Evolutionary conservation across 179 eudicot genomes (phyloP), one percentile per base, ranked within the genome.

Genomic region (Dionaea muscipula): DNA sequence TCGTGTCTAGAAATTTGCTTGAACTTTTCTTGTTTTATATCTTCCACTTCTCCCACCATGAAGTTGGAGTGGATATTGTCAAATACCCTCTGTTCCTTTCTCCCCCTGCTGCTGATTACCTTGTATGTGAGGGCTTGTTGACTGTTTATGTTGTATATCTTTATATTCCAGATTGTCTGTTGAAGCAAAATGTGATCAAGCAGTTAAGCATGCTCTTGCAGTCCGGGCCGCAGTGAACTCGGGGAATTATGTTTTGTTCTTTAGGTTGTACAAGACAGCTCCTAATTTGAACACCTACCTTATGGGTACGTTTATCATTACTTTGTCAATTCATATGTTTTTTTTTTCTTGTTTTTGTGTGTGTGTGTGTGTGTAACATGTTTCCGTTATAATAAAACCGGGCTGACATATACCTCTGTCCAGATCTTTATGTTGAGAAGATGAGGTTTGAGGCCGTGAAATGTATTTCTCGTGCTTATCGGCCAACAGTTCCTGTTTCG

Each of bases 361-460:
- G n/a, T n/a, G n/a, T n/a, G n/a, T n/a, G n/a, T n/a, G n/a, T n/a
- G n/a, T n/a, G n/a, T n/a, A n/a, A n/a, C n/a, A n/a, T n/a, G 14
- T 12, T 16, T 26, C 14, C 38, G 48, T 17, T 36, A 20, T 59
- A 22, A 24, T 36, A 35, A 26, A 23, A 25, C 19, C 57, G 25
- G 43, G 39, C 56, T 69, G 65, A 63, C 36, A 58, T 49, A 7
- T 59, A 15, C 37, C 13, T 53, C 35, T 50, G 28, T 62, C 68
- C 87, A 86, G 97, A 90, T 68, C 85, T 83, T 40, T 73, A 83
- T 64, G 82, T 77, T 45, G 97, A 90, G 61, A 86, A 90, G 69
- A 83, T 90, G 83, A 81, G 95, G 59, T 90, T 76, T 62, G 78
- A 80, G 41, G 97, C 95, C 55, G 82, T 86, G 68, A 79, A 70